phyloP scores from a whole-genome alignment of 768 basidiomycete genomes.

The Pleurotus platypus region DNA sequence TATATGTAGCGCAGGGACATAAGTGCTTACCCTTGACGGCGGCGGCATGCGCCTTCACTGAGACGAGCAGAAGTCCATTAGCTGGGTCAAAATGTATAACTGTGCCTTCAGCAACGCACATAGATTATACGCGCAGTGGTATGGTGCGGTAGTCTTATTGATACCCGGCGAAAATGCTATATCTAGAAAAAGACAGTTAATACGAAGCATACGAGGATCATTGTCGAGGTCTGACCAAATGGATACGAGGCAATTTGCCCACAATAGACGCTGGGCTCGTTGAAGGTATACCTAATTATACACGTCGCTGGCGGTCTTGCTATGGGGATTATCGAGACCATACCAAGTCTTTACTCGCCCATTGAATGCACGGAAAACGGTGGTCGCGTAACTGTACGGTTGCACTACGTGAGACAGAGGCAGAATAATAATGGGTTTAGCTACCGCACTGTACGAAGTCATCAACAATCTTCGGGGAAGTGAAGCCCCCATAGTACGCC shows the following conservation, averaged over 20 bases:
- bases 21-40: conserved; percentile 39
- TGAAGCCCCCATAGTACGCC: conserved; percentile 49
- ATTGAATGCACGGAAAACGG: conserved; percentile 45
- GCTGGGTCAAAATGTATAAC: neutral
- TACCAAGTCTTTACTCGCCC: conserved; percentile 46
- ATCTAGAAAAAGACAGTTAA: conserved; percentile 21
- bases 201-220: neutral
- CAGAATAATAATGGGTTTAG: no score
- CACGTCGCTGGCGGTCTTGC: no score
- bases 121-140: conserved; percentile 41
- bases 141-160: conserved; percentile 39
- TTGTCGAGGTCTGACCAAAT: conserved; percentile 28
- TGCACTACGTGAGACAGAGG: neutral
- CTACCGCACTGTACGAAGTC: conserved; percentile 41
- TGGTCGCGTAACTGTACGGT: conserved; percentile 39
- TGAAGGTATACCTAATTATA: conserved; percentile 56
- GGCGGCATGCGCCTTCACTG: conserved; percentile 45
- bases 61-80: neutral
- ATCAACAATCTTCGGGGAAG: conserved; percentile 39
- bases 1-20: neutral
- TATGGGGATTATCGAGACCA: conserved; percentile 2
- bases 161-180: conserved; percentile 36
- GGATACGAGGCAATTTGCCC: conserved; percentile 32
- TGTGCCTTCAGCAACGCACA: conserved; percentile 21
- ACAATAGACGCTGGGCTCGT: conserved; percentile 46